Percentiles rank a stretch among this genome's conserved stretches.
These are phyloP conservation scores for Ophiocordyceps camponoti-floridani DNA, from an alignment of 2,329 filamentous ascomycete genomes.

Conservation along the genomic window DNA sequence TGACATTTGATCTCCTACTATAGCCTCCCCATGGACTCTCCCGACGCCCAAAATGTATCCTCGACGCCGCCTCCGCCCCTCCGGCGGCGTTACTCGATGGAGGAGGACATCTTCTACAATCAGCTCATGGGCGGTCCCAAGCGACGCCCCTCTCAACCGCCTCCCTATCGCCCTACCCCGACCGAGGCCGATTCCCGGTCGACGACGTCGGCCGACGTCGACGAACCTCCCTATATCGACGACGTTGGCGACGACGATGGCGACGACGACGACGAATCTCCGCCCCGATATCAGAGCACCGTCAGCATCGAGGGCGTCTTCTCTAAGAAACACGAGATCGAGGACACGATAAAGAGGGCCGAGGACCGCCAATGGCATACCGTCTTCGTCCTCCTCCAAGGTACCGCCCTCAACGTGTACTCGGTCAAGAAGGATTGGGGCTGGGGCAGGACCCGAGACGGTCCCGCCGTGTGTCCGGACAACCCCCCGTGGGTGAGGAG, in stretches of 20 bases:
- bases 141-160: conserved; percentile 26
- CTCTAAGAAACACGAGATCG: conserved; percentile 46
- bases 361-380: conserved; percentile 45
- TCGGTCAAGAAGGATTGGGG: conserved; percentile 40
- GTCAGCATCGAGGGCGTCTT: conserved; percentile 39
- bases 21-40: conserved; percentile 15
- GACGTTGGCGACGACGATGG: too few species aligned
- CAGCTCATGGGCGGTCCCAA: conserved; percentile 27
- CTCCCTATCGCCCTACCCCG: conserved; percentile 19
- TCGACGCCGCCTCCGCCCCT: conserved; percentile 16
- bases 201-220: not conserved
- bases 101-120: conserved; percentile 35
- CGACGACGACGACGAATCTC: conserved; percentile 1
- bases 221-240: too few species aligned
- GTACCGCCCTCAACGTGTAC: conserved; percentile 50
- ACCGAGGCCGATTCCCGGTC: not conserved
- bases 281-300: conserved; percentile 39
- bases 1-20: not conserved
- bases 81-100: conserved; percentile 32
- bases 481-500: conserved; percentile 32
- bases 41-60: conserved; percentile 15
- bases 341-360: conserved; percentile 43
- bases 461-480: conserved; percentile 29
- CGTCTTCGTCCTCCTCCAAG: conserved; percentile 44
- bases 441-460: conserved; percentile 28